Evolutionary conservation across 441 rosid species (phyloP).

Genomic region (Geranium incanum): DNA sequence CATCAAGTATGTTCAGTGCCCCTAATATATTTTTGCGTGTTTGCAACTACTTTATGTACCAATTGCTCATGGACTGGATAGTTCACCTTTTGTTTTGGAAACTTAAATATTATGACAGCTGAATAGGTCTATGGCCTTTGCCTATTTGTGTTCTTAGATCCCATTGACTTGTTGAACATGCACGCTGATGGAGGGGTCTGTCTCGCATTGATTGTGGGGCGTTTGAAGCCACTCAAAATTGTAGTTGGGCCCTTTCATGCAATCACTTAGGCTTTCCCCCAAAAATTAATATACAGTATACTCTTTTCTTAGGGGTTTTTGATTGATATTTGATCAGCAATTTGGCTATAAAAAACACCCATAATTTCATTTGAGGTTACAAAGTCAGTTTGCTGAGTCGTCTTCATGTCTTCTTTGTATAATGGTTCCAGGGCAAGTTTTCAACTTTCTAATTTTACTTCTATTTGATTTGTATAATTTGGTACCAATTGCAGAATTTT

Average conservation of each 20-base stretch:
- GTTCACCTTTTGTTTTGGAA: not conserved
- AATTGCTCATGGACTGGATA: too few species aligned
- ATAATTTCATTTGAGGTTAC: not conserved
- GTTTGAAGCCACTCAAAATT: not conserved
- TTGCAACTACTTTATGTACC: too few species aligned
- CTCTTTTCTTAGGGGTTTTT: not conserved
- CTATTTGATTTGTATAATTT: conserved; percentile 17
- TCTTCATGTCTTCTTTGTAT: not conserved
- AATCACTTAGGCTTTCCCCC: not conserved
- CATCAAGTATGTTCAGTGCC: too few species aligned
- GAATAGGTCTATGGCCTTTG: not conserved
- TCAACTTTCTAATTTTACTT: conserved; percentile 17
- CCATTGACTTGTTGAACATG: not conserved
- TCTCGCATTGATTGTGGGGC: not conserved
- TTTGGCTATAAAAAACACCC: not conserved
- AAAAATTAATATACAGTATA: not conserved
- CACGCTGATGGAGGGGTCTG: not conserved
- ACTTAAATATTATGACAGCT: not conserved
- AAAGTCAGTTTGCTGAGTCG: too few species aligned
- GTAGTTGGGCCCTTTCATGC: not conserved
- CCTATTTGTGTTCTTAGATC: not conserved
- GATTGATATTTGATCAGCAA: not conserved
- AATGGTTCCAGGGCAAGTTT: not conserved
- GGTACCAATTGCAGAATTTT: conserved; percentile 52
- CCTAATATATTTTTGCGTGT: too few species aligned